phyloP scores from a whole-genome alignment of 805 yeast species.

The Sugiyamaella lignohabitans region DNA sequence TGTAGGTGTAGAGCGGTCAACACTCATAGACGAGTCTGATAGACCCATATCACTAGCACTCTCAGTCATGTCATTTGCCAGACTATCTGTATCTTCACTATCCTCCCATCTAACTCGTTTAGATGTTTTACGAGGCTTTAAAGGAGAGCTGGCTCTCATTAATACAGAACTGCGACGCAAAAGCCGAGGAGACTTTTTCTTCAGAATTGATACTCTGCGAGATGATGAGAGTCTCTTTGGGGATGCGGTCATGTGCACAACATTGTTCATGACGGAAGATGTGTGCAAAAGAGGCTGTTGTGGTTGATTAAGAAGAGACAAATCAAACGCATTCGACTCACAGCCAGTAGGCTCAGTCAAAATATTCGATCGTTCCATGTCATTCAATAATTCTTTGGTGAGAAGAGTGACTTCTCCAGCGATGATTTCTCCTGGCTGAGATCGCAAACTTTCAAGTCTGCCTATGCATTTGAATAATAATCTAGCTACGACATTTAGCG shows the following conservation, averaged over 20 bases:
- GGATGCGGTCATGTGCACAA: neutral
- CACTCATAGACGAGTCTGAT: too few relatives aligned
- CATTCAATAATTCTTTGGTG: conserved; percentile 2
- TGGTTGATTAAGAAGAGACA: too few relatives aligned
- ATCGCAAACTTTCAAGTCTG: neutral
- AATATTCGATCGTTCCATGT: too few relatives aligned
- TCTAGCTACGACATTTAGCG: conserved; percentile 6
- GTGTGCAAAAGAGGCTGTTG: too few relatives aligned
- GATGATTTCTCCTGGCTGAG: neutral
- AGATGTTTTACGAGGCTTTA: conserved; percentile 14
- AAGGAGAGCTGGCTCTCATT: conserved; percentile 12
- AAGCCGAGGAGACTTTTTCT: conserved; percentile 6
- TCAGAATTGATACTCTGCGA: conserved; percentile 9
- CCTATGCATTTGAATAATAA: conserved; percentile 2
- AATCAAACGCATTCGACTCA: too few relatives aligned
- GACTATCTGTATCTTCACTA: conserved; percentile 4
- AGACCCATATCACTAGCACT: too few relatives aligned
- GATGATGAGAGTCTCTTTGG: neutral
- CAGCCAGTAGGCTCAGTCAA: too few relatives aligned
- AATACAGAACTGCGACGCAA: too few relatives aligned
- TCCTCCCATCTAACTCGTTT: conserved; percentile 27
- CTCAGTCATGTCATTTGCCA: too few relatives aligned
- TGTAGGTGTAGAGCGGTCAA: too few relatives aligned
- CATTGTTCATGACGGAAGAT: too few relatives aligned
- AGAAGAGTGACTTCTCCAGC: conserved; percentile 4